Base-by-base conservation (phyloP, 2,329 filamentous ascomycete genomes). In the Thelonectria rubi region DNA sequence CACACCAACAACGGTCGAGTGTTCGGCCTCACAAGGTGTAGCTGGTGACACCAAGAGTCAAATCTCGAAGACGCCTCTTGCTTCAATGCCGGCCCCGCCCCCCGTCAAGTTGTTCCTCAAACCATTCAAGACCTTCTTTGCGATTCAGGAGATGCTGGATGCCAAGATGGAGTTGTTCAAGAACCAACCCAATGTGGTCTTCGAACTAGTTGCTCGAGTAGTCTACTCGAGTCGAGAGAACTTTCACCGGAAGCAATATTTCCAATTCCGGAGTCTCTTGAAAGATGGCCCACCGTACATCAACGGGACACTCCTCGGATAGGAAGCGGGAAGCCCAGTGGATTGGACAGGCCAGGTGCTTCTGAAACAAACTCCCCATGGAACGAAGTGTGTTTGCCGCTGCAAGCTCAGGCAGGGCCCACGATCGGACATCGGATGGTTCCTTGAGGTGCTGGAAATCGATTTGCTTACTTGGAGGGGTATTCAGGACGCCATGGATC, bases 141-240 rank as follows among this genome's bases (percentile, higher is more conserved):
- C 87, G 24, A 79, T 90, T 21, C 85, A 84, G 3, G 87, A 91
- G 69, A 82, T 89, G 58, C 76, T 87, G 48, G 78, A 78, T 15
- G 80, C 83, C 45, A 81, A 84, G 53, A 46, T 56, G 1, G 56
- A 69, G 3, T 75, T 75, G 48, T 69, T 69, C 51, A 69, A 65
- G 11, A 66, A 75, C 10, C 72, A 77, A n/a, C 74, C 76, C 18
- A 69, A 76, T 0, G 79, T 78, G 4, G 72, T 84, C 0, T 82
- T 91, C 61, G 88, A 91, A 71, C 74, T 91, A 0, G 92, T 88
- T 69, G 87, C 87, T 3, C 81, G 85, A 24, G 84, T 91, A 2
- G 78, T 78, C 1, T 81, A 80, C 53, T 90, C 88, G 0, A 82
- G 78, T 55, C 82, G 88, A 0, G 84, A 88, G 58, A 74, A 76